These are phyloP conservation scores for Talaromyces proteolyticus DNA, from an alignment of 495 filamentous ascomycete genomes.

Conservation along the genomic window DNA sequence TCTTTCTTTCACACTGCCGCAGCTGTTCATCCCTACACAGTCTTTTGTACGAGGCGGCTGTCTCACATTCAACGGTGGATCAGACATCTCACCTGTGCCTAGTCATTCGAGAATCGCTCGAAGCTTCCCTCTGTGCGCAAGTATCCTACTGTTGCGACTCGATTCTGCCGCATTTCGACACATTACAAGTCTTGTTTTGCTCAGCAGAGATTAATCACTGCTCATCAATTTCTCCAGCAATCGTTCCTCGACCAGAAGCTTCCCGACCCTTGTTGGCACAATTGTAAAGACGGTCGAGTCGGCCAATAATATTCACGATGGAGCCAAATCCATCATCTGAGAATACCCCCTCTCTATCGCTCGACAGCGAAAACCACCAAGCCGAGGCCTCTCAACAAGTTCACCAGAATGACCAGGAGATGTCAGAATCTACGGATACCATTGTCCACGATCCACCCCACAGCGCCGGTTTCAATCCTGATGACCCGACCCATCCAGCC, in stretches of 20 bases:
- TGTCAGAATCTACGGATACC: constrained; percentile 28
- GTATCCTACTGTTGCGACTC: neutral
- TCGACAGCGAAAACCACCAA: neutral
- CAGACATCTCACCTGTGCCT: neutral
- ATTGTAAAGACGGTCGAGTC: neutral
- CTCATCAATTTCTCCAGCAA: neutral
- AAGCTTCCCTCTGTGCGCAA: neutral
- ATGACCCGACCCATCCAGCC: constrained; percentile 37
- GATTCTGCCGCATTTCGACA: neutral
- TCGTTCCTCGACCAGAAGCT: neutral
- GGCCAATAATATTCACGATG: neutral
- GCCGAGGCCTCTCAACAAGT: neutral
- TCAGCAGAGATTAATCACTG: neutral
- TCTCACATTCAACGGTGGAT: neutral
- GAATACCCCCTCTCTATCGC: neutral
- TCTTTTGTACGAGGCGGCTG: neutral
- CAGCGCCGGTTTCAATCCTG: constrained; percentile 37
- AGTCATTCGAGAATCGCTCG: neutral
- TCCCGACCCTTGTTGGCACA: neutral
- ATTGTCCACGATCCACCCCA: constrained; percentile 14
- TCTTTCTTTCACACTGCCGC: neutral
- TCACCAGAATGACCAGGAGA: constrained; percentile 12
- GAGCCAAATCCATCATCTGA: constrained; percentile 1
- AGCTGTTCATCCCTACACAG: neutral
- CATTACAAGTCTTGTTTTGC: neutral